Evolutionary conservation across 768 basidiomycete genomes (phyloP), one percentile per base, ranked within the genome.

Genomic region (Hygrophorus russula): DNA sequence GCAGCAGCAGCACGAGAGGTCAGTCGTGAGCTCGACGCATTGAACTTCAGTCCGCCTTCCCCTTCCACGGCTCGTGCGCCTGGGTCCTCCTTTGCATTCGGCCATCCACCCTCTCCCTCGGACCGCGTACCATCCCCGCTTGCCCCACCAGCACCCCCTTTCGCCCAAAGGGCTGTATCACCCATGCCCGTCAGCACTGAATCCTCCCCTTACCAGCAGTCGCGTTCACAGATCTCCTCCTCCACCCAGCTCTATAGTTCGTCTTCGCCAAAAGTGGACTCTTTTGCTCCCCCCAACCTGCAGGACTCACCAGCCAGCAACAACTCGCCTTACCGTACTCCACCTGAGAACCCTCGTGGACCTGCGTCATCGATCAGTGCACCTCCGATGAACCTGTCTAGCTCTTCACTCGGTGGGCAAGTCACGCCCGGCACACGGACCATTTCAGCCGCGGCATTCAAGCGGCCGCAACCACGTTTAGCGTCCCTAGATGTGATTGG

Each of bases 371-470:
- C 53, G 27, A 62, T 62, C 35, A 57, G 57, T 5, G 59, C 58
- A 3, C 52, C 58, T 0, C 38, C 51, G 14, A 60, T 59, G 48
- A 55, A 52, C 36, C 46, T 54, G n/a, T 66, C 67, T 1, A 55
- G 58, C 14, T 60, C 61, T 1, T 62, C 63, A 13, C 46, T 67
- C 39, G 57, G 51, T 36, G 47, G 54, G 9, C 42, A 51, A 7
- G 40, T 51, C 6, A 58, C 63, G 2, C 49, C 64, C 6, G 68
- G 65, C 2, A 55, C 70, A 11, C 69, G 79, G 34, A 88, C 75
- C 44, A 86, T 88, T 41, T 74, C 81, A 2, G 84, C 83, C 0
- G 80, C 82, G 4, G 83, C 83, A 18, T 88, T 88, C 60, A 74
- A 71, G 52, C 66, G 80, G 20, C 76, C 70, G 27, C 65, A 65